Conservation (phyloP, 345 rosid species). For the Cochlearia excelsa region DNA sequence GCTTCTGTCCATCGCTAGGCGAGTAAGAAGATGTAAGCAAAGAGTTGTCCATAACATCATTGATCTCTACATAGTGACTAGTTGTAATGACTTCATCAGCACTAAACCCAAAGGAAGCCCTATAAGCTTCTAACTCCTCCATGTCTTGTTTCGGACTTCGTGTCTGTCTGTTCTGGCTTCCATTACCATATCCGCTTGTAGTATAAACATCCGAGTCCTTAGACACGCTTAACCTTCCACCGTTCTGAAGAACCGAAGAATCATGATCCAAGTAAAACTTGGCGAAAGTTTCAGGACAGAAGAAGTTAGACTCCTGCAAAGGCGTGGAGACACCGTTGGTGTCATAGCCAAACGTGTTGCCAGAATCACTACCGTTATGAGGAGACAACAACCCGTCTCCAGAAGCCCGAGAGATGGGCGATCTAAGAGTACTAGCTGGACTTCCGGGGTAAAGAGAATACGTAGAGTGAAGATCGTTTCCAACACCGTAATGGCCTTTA, state of each 20-base stretch:
- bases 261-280: conserved; percentile 78
- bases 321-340: not conserved
- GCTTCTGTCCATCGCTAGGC: conserved; percentile 15
- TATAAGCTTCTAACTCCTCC: conserved; percentile 89
- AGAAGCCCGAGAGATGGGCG: conserved; percentile 40
- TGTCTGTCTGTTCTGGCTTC: not conserved
- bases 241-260: conserved; percentile 79
- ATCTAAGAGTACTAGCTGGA: conserved; percentile 74
- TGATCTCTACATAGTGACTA: conserved; percentile 80
- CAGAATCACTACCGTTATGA: conserved; percentile 40
- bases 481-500: conserved; percentile 44
- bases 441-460: conserved; percentile 80
- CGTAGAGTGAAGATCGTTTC: conserved; percentile 69
- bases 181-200: conserved; percentile 41
- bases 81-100: conserved; percentile 92
- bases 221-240: conserved; percentile 93
- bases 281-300: conserved; percentile 96
- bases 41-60: conserved; percentile 77
- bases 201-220: conserved; percentile 84
- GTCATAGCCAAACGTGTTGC: too few species aligned
- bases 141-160: conserved; percentile 82
- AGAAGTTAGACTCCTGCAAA: conserved; percentile 84
- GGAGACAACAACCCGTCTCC: conserved; percentile 46
- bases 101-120: conserved; percentile 98
- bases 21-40: conserved; percentile 39